Percentiles rank a stretch among this genome's conserved stretches.
These are phyloP conservation scores for Alternaria hordeiaustralica DNA, from an alignment of 2,329 filamentous ascomycete genomes.

Conservation along the genomic window DNA sequence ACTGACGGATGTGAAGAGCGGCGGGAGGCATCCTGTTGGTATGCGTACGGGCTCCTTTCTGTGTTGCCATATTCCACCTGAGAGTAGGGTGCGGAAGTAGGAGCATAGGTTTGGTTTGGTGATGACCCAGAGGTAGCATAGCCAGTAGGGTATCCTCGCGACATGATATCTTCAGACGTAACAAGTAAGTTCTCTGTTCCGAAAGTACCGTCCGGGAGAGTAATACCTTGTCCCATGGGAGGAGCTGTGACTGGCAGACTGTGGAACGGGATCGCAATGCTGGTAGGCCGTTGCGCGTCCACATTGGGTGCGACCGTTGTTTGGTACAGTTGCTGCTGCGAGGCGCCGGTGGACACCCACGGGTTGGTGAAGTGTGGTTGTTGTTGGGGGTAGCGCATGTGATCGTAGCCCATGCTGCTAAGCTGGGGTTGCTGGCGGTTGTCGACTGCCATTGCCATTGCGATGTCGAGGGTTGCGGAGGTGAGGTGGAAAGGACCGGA, in stretches of 20 bases:
- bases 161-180: slow-evolving; percentile 76
- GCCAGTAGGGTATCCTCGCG: slow-evolving; percentile 71
- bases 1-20: slow-evolving; percentile 88
- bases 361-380: slow-evolving; percentile 86
- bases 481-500: slow-evolving; percentile 16
- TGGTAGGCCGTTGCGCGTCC: slow-evolving; percentile 60
- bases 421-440: slow-evolving; percentile 75
- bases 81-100: slow-evolving; percentile 75
- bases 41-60: slow-evolving; percentile 62
- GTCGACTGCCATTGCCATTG: slow-evolving; percentile 95
- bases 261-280: slow-evolving; percentile 74
- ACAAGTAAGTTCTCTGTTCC: slow-evolving; percentile 72
- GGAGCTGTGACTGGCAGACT: slow-evolving; percentile 75
- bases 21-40: slow-evolving; percentile 64
- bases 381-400: slow-evolving; percentile 69
- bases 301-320: slow-evolving; percentile 67
- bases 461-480: slow-evolving; percentile 16
- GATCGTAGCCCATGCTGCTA: slow-evolving; percentile 77
- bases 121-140: slow-evolving; percentile 75
- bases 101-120: slow-evolving; percentile 70
- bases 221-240: slow-evolving; percentile 73
- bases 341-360: slow-evolving; percentile 71
- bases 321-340: slow-evolving; percentile 68
- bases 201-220: slow-evolving; percentile 67
- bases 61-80: slow-evolving; percentile 72